Evolutionary conservation across 306 rosid genomes (phyloP), one percentile per base, ranked within the genome.

Genomic region (Castanea sativa): DNA sequence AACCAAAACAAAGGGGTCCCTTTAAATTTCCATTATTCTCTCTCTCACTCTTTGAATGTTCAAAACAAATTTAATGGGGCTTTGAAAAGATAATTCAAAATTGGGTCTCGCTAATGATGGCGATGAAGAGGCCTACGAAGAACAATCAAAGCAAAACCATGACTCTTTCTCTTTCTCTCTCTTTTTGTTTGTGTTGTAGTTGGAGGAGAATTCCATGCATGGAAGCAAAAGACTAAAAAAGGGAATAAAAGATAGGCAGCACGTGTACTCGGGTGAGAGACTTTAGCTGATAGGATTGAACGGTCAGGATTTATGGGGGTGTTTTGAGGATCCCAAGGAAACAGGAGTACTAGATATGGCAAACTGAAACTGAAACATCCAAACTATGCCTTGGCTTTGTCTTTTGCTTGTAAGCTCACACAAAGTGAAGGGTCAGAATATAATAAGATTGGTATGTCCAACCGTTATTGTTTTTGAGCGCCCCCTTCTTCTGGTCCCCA

Each of bases 141-240:
- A 82, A 83, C 53, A 79, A 87, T 72, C 84, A 84, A 78, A 80
- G 86, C 85, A 53, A 79, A 84, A 71, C 76, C 87, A 83, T 79
- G 85, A 85, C 90, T 78, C 83, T 73, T 69, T 84, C 82, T 81
- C 10, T 29, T 75, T 75, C 63, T 79, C 71, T 51, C 57, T 77
- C 25, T 81, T 58, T 76, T 13, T 53, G 81, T 76, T 83, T 86
- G 82, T 84, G 87, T 59, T 94, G 82, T 78, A 73, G 90, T 86
- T 80, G 92, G 88, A 83, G 94, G 88, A 92, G 92, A 92, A 92
- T 90, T 94, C 95, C 97, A 89, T 94, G 99, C 99, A 94, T 90
- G 99, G 79, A 91, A 83, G 71, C 83, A 85, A 88, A 83, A 83
- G 76, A 80, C 76, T 71, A 60, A 83, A 83, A 73, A 75, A 68